These are phyloP conservation scores for Trametes coccinea DNA, from an alignment of 768 basidiomycete species.

Conservation along the genomic window DNA sequence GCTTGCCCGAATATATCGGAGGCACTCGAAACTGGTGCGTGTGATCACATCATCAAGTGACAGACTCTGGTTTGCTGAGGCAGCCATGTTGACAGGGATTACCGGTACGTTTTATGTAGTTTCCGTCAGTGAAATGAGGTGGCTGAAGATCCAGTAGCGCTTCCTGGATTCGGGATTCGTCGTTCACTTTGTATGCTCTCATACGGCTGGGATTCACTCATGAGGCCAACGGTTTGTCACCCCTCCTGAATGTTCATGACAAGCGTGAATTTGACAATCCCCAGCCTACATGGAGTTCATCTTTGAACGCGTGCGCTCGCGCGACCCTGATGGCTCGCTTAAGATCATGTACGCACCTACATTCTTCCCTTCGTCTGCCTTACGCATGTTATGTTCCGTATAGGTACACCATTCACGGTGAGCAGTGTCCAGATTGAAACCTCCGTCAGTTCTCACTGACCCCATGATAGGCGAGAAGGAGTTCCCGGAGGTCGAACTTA, in stretches of 20 bases:
- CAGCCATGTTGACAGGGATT: constrained; percentile 11
- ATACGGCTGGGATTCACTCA: constrained; percentile 92
- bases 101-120: background rate
- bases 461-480: constrained; percentile 55
- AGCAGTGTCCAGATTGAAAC: background rate
- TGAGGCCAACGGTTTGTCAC: constrained; percentile 76
- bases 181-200: constrained; percentile 93
- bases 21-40: constrained; percentile 84
- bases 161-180: constrained; percentile 94
- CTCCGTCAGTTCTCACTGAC: no score
- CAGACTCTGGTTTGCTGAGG: no score
- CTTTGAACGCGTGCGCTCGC: constrained; percentile 75
- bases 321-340: constrained; percentile 87
- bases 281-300: constrained; percentile 91
- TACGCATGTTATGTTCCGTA: no score
- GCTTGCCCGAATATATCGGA: constrained; percentile 88
- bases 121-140: no score
- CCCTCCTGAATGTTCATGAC: constrained; percentile 5
- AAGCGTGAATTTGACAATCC: background rate
- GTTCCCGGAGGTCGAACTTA: constrained; percentile 77
- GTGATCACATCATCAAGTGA: background rate
- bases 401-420: constrained; percentile 88
- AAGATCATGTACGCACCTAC: constrained; percentile 75
- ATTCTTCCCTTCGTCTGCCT: background rate
- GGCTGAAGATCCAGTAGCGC: constrained; percentile 42